Conservation (phyloP, 768 basidiomycete genomes). For the Leccinum disarticulatum region DNA sequence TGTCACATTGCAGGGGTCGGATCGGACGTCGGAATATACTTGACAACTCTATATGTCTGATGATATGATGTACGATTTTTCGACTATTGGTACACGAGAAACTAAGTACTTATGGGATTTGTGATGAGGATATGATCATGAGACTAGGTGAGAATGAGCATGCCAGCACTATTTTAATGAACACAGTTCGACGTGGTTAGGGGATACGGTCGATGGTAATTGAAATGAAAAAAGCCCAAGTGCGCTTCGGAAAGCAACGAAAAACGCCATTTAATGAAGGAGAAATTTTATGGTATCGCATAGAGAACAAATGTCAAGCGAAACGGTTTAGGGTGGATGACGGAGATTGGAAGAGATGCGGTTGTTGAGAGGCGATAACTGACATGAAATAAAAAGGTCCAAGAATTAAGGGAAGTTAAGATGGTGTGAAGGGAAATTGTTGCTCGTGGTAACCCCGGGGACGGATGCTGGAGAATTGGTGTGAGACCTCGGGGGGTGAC, state of each 20-base stretch:
- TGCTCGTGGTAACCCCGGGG: not conserved
- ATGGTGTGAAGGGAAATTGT: not conserved
- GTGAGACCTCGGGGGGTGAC: conserved; percentile 2
- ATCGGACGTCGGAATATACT: not conserved
- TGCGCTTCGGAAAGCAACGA: conserved; percentile 1
- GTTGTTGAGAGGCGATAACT: conserved; percentile 10
- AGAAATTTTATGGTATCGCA: conserved; percentile 1
- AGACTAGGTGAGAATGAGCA: not conserved
- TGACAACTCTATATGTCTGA: not conserved
- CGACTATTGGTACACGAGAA: not conserved
- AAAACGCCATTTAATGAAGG: not conserved
- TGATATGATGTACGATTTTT: not conserved
- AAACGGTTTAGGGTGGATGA: not conserved
- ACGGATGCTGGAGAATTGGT: not conserved
- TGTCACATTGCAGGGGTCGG: not conserved
- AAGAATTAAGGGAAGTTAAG: conserved; percentile 13
- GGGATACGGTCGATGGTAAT: not conserved
- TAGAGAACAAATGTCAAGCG: not conserved
- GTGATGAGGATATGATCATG: not conserved
- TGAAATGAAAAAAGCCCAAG: not conserved
- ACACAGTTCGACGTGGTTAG: conserved; percentile 8
- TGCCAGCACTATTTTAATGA: conserved; percentile 11
- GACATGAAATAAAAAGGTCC: conserved; percentile 19
- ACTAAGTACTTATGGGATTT: not conserved
- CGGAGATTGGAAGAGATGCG: conserved; percentile 4